Evolutionary conservation across 495 filamentous ascomycete species (phyloP), one percentile per base, ranked within the genome.

Genomic region (Penicillium crystallinum): DNA sequence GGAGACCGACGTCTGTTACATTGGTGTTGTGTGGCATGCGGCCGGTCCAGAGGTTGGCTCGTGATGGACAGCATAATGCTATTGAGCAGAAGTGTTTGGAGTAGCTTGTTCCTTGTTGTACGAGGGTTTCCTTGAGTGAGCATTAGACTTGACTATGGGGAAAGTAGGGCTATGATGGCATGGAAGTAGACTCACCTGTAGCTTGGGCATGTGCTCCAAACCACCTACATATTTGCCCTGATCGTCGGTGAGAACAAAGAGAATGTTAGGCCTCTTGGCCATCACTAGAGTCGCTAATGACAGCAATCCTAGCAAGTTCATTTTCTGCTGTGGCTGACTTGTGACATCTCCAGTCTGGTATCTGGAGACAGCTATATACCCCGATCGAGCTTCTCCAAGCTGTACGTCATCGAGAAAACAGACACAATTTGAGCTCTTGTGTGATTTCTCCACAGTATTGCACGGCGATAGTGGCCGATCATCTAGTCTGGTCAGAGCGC

Each of bases 171-270:
- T 45, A 3, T 27, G 23, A 3, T 27, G 23, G 7, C 3, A 27
- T 40, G 8, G 21, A 19, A 36, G 29, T 14, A 25, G 19, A 48
- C 40, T 40, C 40, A 66, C 64, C 62, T 79, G 69, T 14, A 83
- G 65, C 23, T 76, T 63, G 10, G 80, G 78, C 65, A 81, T 74
- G 44, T 83, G 76, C 11, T 83, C 75, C 14, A 85, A 58, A 0
- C 79, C 80, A 27, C 76, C 66, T 52, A 86, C 68, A 63, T 80
- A 73, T 39, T 79, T 62, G 46, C 81, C 82, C 43, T 85, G 83
- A 61, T 85, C 81, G 55, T 85, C 83, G 0, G 81, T 83, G 22
- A 86, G 57, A 49, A 85, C 70, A 54, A 86, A 83, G 22, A 86
- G 69, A 49, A 84, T 77, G 52, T 85, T 84, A 0, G 79, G 78